Evolutionary conservation across 192 early-diverging fungal species (phyloP).

Genomic region (Gonapodya sp.): DNA sequence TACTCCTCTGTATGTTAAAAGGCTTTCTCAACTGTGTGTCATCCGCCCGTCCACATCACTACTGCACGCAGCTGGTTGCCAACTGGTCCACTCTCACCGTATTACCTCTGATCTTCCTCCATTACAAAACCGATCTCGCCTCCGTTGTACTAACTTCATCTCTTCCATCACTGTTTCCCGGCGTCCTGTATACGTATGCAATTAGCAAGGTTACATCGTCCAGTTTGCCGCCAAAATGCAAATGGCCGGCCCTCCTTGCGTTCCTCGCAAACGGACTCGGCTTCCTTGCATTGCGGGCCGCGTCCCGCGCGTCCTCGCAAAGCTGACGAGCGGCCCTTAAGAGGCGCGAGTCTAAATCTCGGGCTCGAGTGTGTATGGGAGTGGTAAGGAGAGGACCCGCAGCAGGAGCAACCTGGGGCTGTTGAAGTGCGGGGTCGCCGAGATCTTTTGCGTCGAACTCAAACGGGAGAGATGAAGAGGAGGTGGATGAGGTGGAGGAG

Average conservation of each 20-base stretch:
- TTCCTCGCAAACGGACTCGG: conserved; percentile 8
- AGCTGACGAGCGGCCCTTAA: not conserved
- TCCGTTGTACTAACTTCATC: not conserved
- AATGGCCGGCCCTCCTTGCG: conserved; percentile 3
- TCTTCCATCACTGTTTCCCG: not conserved
- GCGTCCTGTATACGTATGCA: conserved; percentile 4
- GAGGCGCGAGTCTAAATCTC: not conserved
- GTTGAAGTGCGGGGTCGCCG: not conserved
- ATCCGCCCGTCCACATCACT: no score
- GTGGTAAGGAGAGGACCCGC: not conserved
- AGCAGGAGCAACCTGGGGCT: not conserved
- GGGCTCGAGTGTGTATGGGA: not conserved
- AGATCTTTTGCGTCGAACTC: not conserved
- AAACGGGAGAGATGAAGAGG: not conserved
- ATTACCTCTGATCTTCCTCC: no score
- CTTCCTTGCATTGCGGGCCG: not conserved
- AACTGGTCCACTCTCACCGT: no score
- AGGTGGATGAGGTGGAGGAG: not conserved
- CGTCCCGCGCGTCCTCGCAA: conserved; percentile 5
- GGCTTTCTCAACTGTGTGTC: no score
- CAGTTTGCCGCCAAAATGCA: conserved; percentile 10
- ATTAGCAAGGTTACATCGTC: not conserved
- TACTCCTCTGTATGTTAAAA: no score
- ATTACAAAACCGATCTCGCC: no score
- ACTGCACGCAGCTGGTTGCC: no score